Evolutionary conservation across 768 basidiomycete genomes (phyloP).

Genomic region (Boletus edulis): DNA sequence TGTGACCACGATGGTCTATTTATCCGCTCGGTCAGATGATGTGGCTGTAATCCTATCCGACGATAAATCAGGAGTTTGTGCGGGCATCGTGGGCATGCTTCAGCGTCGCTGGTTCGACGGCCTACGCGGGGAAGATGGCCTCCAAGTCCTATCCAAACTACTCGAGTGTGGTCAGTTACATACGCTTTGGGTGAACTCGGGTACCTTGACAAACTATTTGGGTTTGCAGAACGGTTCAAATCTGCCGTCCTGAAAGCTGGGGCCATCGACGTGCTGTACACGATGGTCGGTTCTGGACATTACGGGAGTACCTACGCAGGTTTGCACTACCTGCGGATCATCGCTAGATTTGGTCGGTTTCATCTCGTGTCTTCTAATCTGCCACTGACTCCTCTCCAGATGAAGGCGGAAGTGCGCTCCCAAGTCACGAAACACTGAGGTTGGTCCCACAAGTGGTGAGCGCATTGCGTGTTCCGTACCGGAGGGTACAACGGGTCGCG

Average conservation of each 20-base stretch:
- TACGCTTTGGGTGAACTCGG: no score
- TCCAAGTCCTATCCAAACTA: conserved; percentile 16
- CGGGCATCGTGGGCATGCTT: conserved; percentile 20
- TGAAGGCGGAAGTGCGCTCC: background rate
- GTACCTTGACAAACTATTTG: background rate
- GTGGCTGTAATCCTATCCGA: conserved; percentile 10
- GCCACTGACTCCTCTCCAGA: conserved; percentile 1
- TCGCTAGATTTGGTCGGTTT: conserved; percentile 20
- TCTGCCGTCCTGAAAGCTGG: conserved; percentile 12
- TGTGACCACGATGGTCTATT: background rate
- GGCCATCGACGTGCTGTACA: conserved; percentile 9
- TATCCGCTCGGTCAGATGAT: conserved; percentile 10
- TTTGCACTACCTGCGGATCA: conserved; percentile 22
- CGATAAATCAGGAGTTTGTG: background rate
- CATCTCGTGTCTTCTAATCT: background rate
- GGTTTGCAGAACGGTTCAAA: conserved; percentile 14
- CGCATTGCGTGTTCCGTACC: conserved; percentile 13
- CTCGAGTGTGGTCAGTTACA: conserved; percentile 21
- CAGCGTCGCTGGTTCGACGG: conserved; percentile 29
- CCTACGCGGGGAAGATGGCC: conserved; percentile 24
- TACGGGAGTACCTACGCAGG: conserved; percentile 14
- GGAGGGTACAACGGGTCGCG: conserved; percentile 16
- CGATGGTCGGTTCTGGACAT: conserved; percentile 13
- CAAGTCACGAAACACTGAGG: background rate
- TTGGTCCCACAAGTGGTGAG: conserved; percentile 15